Evolutionary conservation across 805 yeast genomes (phyloP).

Genomic region (Pichia deserticola): DNA sequence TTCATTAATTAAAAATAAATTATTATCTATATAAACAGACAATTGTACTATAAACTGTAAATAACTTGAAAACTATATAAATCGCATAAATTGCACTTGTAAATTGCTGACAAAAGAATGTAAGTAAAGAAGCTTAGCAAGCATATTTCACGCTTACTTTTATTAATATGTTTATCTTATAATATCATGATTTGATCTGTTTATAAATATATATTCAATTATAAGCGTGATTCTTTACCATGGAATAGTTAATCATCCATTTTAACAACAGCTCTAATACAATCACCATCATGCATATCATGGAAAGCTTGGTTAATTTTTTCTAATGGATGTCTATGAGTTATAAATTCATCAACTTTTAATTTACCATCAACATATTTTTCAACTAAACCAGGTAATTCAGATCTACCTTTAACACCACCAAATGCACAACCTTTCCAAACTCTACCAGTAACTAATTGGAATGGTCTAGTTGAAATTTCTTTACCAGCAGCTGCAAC

Average conservation of each 20-base stretch:
- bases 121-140: slow-evolving; percentile 1
- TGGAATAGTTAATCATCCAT: slow-evolving; percentile 21
- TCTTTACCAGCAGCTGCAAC: slow-evolving; percentile 99
- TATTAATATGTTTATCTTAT: neutral
- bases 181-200: neutral
- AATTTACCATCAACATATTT: slow-evolving; percentile 75
- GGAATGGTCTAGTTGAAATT: slow-evolving; percentile 96
- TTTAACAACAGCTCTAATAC: slow-evolving; percentile 78
- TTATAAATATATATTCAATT: neutral
- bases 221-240: slow-evolving; percentile 4
- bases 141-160: neutral
- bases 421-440: slow-evolving; percentile 99
- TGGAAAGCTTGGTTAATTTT: slow-evolving; percentile 86
- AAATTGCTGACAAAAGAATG: neutral
- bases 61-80: too few species aligned
- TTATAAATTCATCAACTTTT: slow-evolving; percentile 91
- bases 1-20: too few species aligned
- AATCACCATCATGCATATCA: slow-evolving; percentile 89
- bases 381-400: slow-evolving; percentile 84
- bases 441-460: slow-evolving; percentile 95
- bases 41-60: too few species aligned
- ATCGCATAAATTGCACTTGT: too few species aligned
- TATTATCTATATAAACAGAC: too few species aligned
- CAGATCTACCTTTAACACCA: slow-evolving; percentile 96
- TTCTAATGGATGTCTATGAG: slow-evolving; percentile 74